Evolutionary conservation across 106 monocot genomes (phyloP), one percentile per base, ranked within the genome.

Genomic region (Dendrobium huoshanense): DNA sequence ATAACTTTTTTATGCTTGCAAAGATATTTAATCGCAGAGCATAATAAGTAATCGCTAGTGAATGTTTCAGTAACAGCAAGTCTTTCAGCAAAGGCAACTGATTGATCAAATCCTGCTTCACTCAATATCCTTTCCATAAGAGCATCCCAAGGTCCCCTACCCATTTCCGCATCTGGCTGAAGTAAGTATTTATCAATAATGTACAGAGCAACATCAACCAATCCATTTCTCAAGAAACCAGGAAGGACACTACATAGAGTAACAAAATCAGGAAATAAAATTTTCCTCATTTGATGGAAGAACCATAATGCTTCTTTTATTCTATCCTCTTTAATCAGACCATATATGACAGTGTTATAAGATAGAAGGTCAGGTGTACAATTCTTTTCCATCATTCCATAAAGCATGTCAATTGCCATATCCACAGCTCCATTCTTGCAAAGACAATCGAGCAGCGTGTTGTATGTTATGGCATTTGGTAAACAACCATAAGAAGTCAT

Each of bases 221-320:
- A 55, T 19, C 89, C 88, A 79, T 82, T 82, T 82, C 86, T 91
- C 9, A 99, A 83, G 72, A 99, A 80, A 81, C 83, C 43, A 42
- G 95, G 98, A 29, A 99, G 73, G 29, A 99, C 65, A 75, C 84
- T 99, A 86, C 94, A 93, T 58, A 95, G 58, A 77, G 91, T 91
- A 22, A 87, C 87, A 77, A 95, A 90, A 82, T 99, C 98, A 6
- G 92, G 95, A 75, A 55, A 47, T 4, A 87, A 80, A 82, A 95
- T 67, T 82, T 99, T 95, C 47, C 78, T 92, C 98, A 95, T 95
- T 31, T 93, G 95, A 84, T 88, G 85, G 76, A 91, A 99, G 79
- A 99, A 87, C 95, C 88, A 92, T 19, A 99, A 87, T 58, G 98
- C 94, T 67, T 85, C 84, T 54, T 77, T 61, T 59, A 86, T 68